Conservation (phyloP, 78 protist genomes). For the Mastigamoeba balamuthi region DNA sequence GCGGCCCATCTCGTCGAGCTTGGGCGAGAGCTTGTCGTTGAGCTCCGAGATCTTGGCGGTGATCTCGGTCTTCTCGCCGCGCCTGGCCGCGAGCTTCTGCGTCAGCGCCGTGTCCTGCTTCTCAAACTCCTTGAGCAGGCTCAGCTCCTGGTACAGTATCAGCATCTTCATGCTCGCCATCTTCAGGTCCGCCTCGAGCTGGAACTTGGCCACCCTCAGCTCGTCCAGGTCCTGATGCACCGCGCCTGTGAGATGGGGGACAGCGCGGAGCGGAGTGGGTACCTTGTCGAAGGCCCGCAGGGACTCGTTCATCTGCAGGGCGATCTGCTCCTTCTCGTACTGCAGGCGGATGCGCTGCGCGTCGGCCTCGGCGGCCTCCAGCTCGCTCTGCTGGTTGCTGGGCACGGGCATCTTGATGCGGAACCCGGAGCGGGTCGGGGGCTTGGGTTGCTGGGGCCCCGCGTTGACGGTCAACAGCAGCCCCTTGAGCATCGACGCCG, state of each 20-base stretch:
- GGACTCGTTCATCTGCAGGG: background rate
- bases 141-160: slow-evolving; percentile 40
- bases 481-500: too few species aligned
- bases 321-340: slow-evolving; percentile 6
- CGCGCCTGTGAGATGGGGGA: too few species aligned
- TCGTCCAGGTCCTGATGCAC: background rate
- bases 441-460: too few species aligned
- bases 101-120: slow-evolving; percentile 17
- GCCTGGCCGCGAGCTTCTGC: slow-evolving; percentile 2
- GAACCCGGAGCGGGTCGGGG: too few species aligned
- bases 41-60: slow-evolving; percentile 1
- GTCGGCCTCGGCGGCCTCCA: background rate
- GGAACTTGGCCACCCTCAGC: slow-evolving; percentile 22
- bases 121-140: slow-evolving; percentile 53
- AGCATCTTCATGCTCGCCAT: slow-evolving; percentile 32
- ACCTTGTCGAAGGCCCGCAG: slow-evolving; percentile 24
- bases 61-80: slow-evolving; percentile 17
- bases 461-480: too few species aligned
- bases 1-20: background rate
- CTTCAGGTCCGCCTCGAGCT: slow-evolving; percentile 47
- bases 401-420: too few species aligned
- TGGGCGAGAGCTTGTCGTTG: background rate
- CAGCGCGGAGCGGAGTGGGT: too few species aligned
- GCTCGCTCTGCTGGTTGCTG: too few species aligned
- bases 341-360: background rate